Conservation (phyloP, 179 eudicot genomes). For the Spinacia oleracea region DNA sequence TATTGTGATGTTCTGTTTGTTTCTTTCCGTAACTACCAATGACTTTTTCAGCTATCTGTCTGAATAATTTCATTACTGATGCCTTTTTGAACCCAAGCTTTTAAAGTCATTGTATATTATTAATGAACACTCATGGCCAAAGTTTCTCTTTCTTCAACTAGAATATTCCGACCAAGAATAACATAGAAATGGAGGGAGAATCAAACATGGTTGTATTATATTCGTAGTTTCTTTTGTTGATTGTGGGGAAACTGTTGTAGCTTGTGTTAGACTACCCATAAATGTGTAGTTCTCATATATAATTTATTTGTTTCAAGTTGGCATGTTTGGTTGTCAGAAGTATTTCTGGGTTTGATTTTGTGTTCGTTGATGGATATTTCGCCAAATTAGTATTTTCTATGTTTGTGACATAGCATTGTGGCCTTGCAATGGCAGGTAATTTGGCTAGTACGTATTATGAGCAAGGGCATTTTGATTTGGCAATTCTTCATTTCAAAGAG, state of each 20-base stretch:
- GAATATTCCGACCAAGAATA: too few species aligned
- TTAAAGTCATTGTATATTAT: not conserved
- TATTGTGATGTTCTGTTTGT: not conserved
- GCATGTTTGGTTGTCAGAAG: not conserved
- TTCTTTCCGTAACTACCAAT: conserved; percentile 5
- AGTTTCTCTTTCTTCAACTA: too few species aligned
- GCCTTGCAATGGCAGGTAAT: conserved; percentile 57
- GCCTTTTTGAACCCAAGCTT: not conserved
- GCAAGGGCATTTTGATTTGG: conserved; percentile 85
- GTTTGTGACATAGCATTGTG: conserved; percentile 20
- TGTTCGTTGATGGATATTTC: not conserved
- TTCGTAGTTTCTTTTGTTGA: not conserved
- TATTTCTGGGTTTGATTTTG: not conserved
- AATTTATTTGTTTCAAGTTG: not conserved
- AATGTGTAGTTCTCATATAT: not conserved
- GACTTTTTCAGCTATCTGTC: conserved; percentile 4
- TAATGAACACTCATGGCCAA: too few species aligned
- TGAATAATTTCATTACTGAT: not conserved
- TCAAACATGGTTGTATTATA: not conserved
- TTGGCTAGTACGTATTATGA: conserved; percentile 89
- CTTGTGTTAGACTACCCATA: not conserved
- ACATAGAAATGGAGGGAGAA: too few species aligned
- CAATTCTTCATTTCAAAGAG: conserved; percentile 72
- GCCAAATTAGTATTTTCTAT: not conserved
- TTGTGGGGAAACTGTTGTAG: not conserved